phyloP scores from a whole-genome alignment of 1,139 yeast genomes.

The Fermentozyma sake region DNA sequence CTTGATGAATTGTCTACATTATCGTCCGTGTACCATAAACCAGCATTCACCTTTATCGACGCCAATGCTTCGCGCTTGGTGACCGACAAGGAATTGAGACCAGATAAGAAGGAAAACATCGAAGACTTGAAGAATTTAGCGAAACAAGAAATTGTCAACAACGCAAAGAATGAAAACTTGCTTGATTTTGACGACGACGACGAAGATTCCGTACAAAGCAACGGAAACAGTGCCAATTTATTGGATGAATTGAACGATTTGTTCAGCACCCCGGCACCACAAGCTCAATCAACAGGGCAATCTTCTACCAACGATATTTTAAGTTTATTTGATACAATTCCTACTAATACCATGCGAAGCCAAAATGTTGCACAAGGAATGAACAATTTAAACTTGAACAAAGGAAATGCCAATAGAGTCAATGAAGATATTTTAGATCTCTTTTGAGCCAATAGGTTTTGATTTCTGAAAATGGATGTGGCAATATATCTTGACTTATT shows the following conservation, averaged over 20 bases:
- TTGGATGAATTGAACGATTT: constrained; percentile 69
- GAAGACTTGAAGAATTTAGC: constrained; percentile 80
- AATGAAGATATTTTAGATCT: constrained; percentile 55
- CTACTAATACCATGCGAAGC: constrained; percentile 1
- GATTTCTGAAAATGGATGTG: too few species aligned
- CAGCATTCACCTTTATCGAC: constrained; percentile 64
- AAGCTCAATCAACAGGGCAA: too few species aligned
- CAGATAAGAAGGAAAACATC: constrained; percentile 37
- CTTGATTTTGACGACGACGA: constrained; percentile 75
- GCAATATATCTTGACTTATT: too few species aligned
- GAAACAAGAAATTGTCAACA: constrained; percentile 66
- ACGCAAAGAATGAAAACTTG: constrained; percentile 71
- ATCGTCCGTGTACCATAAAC: constrained; percentile 87
- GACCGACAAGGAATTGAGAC: constrained; percentile 16
- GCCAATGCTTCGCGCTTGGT: constrained; percentile 27
- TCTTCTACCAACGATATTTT: constrained; percentile 37
- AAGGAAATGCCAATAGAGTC: constrained; percentile 11
- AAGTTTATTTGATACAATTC: constrained; percentile 32
- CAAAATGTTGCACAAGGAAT: constrained; percentile 13
- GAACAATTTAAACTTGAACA: constrained; percentile 19
- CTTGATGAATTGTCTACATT: constrained; percentile 77
- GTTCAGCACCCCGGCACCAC: constrained; percentile 38
- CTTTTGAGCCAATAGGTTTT: constrained; percentile 32
- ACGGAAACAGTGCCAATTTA: constrained; percentile 22
- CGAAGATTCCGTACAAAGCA: constrained; percentile 19